phyloP scores from a whole-genome alignment of 2,329 filamentous ascomycete genomes.

The Penicillium italicum region DNA sequence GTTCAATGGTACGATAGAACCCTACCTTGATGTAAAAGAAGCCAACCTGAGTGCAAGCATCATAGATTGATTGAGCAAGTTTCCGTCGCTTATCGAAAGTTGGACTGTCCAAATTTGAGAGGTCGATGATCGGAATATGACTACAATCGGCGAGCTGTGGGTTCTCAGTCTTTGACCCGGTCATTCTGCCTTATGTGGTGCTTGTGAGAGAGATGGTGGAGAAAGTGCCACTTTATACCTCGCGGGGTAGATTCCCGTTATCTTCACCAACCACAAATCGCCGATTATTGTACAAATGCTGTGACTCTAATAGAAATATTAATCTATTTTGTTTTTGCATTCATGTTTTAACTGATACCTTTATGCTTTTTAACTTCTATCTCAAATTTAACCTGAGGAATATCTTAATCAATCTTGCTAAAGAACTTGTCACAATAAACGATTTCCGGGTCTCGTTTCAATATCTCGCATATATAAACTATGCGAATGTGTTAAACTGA shows the following conservation, averaged over 20 bases:
- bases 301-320: neutral
- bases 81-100: constrained; percentile 34
- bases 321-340: neutral
- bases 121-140: constrained; percentile 46
- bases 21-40: constrained; percentile 46
- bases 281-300: neutral
- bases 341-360: too few species aligned
- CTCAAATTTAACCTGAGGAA: neutral
- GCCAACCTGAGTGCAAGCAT: constrained; percentile 39
- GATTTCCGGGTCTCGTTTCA: neutral
- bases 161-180: neutral
- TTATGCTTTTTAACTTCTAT: neutral
- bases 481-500: neutral
- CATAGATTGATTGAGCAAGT: constrained; percentile 42
- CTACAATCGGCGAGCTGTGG: constrained; percentile 17
- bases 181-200: neutral
- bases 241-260: constrained; percentile 2
- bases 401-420: neutral
- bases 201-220: neutral
- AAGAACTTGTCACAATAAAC: neutral
- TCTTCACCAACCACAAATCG: neutral
- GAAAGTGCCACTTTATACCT: neutral
- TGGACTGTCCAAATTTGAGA: constrained; percentile 40
- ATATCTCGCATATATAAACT: neutral
- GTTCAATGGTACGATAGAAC: too few species aligned